Evolutionary conservation across 306 rosid species (phyloP), one percentile per base, ranked within the genome.

Genomic region (Gastrolobium bilobum): DNA sequence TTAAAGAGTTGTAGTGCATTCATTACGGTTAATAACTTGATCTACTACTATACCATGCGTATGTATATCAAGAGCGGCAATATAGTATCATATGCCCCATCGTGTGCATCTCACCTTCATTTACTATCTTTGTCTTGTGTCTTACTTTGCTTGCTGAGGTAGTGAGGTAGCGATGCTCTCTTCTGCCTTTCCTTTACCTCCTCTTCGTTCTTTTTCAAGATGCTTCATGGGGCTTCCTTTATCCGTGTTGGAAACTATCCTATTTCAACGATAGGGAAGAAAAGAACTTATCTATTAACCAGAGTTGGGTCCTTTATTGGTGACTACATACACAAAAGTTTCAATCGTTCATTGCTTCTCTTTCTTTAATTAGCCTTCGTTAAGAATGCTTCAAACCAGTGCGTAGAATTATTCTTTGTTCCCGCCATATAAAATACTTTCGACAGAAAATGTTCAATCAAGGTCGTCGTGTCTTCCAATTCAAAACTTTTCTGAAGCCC

Each of bases 131-230:
- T 77, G 53, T 66, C 89, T 80, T 90, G 75, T 57, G 43, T 62
- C 46, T 78, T 80, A 87, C 95, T 90, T 88, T 87, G 90, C 97
- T 88, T 88, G 91, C 26, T 15, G 75, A 34, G 68, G 38, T 44
- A 40, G 79, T 20, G 73, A 78, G 67, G 76, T 62, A 78, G 44
- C 37, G 71, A 83, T 83, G 62, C 87, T 70, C 15, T 67, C 38
- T 76, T 29, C 64, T 47, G 35, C 67, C 34, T 71, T 70, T 8
- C 20, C 44, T 51, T 60, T 59, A 4, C 51, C 34, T 63, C 61
- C 39, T 40, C 61, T 71, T 42, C 6, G 4, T 81, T 63, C 65
- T 72, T 66, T 66, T 68, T 9, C 47, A 60, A 68, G 82, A 78
- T 85, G 81, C 84, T 83, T 85, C 82, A 59, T 33, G 59, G 62